These are phyloP conservation scores for Quercus ilex DNA, from an alignment of 306 rosid species.

Conservation along the genomic window DNA sequence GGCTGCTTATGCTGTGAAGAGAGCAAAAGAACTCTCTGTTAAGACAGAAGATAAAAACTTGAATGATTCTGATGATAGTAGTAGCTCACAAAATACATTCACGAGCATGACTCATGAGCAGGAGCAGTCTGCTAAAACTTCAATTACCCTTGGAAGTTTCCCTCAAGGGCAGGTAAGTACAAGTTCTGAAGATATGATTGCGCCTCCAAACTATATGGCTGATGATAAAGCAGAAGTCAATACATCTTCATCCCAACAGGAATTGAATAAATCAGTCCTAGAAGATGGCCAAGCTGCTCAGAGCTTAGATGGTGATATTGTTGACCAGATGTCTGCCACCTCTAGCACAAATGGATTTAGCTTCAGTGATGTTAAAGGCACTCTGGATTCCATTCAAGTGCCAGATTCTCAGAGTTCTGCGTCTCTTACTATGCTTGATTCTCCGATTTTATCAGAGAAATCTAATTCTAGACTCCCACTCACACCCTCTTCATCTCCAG, in stretches of 20 bases:
- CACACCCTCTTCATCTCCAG: slow-evolving; percentile 60
- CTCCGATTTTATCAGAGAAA: slow-evolving; percentile 84
- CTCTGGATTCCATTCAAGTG: slow-evolving; percentile 40
- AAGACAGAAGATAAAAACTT: slow-evolving; percentile 71
- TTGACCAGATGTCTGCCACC: slow-evolving; percentile 64
- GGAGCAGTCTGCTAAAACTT: slow-evolving; percentile 77
- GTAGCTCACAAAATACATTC: slow-evolving; percentile 88
- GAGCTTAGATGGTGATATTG: slow-evolving; percentile 63
- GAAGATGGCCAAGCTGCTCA: slow-evolving; percentile 49
- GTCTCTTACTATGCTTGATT: slow-evolving; percentile 56
- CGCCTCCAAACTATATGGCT: slow-evolving; percentile 31
- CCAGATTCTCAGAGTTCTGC: slow-evolving; percentile 73
- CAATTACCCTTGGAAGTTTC: slow-evolving; percentile 93
- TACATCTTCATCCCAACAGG: slow-evolving; percentile 34
- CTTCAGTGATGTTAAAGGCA: slow-evolving; percentile 48
- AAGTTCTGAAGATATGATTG: slow-evolving; percentile 77
- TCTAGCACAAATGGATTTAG: slow-evolving; percentile 64
- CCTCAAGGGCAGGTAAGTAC: slow-evolving; percentile 85
- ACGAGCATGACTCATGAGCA: slow-evolving; percentile 85
- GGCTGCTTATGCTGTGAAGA: slow-evolving; percentile 93
- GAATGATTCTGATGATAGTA: slow-evolving; percentile 75
- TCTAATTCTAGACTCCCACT: slow-evolving; percentile 58
- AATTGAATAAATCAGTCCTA: slow-evolving; percentile 39
- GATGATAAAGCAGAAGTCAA: slow-evolving; percentile 48
- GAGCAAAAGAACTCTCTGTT: slow-evolving; percentile 88